These are phyloP conservation scores for Hypoxylon lienhwacheense DNA, from an alignment of 495 filamentous ascomycete species.

Conservation along the genomic window DNA sequence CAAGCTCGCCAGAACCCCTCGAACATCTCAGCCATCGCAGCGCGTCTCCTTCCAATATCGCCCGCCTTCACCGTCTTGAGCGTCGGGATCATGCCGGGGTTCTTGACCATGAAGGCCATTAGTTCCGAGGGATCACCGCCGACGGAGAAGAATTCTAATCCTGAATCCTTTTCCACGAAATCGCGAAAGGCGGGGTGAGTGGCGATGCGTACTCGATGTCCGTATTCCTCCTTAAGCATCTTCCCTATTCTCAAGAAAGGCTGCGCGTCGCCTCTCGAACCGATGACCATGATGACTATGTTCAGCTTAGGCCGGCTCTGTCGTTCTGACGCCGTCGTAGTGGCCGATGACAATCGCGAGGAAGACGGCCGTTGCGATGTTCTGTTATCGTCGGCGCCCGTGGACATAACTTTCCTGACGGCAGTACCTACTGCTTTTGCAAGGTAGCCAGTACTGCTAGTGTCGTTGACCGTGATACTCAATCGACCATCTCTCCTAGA, in stretches of 20 bases:
- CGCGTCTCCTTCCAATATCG: constrained; percentile 61
- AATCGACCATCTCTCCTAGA: constrained; percentile 70
- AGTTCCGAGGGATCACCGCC: constrained; percentile 72
- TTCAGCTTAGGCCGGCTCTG: constrained; percentile 58
- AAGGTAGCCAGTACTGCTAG: constrained; percentile 64
- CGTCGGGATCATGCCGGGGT: constrained; percentile 69
- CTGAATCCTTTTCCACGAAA: constrained; percentile 64
- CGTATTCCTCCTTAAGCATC: constrained; percentile 65
- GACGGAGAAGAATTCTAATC: constrained; percentile 71
- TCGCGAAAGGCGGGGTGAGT: constrained; percentile 69
- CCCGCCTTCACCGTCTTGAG: constrained; percentile 66
- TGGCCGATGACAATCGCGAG: constrained; percentile 31
- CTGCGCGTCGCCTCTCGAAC: constrained; percentile 74
- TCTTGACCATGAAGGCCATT: constrained; percentile 84
- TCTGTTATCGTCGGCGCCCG: constrained; percentile 15
- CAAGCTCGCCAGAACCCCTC: constrained; percentile 64
- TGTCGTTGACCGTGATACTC: constrained; percentile 69
- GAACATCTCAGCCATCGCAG: constrained; percentile 65
- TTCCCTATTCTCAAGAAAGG: constrained; percentile 74
- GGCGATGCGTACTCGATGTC: constrained; percentile 69
- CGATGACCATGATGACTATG: constrained; percentile 80
- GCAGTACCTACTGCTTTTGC: constrained; percentile 68
- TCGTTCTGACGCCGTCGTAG: constrained; percentile 16
- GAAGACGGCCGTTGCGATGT: constrained; percentile 10
- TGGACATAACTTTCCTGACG: constrained; percentile 44